A percentile compares a stretch with the other conserved stretches of the same genome.
Evolutionary conservation across 2,329 filamentous ascomycete species (phyloP).

Genomic region (Fusarium sp.): DNA sequence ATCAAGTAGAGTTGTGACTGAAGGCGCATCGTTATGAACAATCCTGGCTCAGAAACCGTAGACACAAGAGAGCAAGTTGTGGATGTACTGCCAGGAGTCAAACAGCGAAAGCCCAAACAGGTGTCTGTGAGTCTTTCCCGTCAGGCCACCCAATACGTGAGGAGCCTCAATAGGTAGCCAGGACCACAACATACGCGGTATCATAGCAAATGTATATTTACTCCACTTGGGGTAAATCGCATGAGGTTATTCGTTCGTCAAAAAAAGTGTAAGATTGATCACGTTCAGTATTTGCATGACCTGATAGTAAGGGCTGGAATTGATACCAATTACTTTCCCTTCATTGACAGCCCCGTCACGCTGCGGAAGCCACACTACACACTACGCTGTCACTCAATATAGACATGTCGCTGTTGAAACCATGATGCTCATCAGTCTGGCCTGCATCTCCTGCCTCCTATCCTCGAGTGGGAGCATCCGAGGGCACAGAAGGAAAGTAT

Average conservation of each 20-base stretch:
- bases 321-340: neutral
- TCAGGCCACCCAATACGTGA: neutral
- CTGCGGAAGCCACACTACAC: too few relatives aligned
- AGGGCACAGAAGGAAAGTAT: constrained; percentile 88
- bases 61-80: neutral
- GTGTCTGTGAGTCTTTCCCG: neutral
- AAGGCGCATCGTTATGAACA: neutral
- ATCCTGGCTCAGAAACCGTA: too few relatives aligned
- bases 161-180: too few relatives aligned
- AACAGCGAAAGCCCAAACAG: neutral
- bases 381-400: neutral
- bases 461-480: constrained; percentile 61
- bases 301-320: neutral
- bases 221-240: neutral
- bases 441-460: neutral
- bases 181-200: neutral
- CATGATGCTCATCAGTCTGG: neutral
- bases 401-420: neutral
- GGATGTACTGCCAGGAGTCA: neutral
- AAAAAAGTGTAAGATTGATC: neutral
- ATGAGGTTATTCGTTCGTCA: neutral
- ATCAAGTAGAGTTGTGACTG: neutral
- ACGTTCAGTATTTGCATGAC: neutral
- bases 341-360: too few relatives aligned
- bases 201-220: neutral